A percentile compares a stretch with the other conserved stretches of the same genome.
Conservation (phyloP, 345 rosid genomes). For the Populus pruinosa region DNA sequence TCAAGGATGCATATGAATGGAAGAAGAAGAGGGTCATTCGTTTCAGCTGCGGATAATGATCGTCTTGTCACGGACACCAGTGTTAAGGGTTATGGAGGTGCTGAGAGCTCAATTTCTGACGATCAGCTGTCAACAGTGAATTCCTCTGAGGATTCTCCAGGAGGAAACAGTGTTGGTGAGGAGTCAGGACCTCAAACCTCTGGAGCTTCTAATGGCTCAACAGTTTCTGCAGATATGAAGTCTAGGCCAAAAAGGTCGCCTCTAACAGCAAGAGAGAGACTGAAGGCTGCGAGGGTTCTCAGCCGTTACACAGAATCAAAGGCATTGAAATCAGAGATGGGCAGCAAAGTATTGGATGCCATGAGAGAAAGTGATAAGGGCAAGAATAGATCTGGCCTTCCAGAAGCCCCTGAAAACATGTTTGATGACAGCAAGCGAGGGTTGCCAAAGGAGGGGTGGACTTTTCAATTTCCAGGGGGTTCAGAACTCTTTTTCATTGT, state of each 20-base stretch:
- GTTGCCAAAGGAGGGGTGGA: slow-evolving; percentile 66
- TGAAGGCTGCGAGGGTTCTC: slow-evolving; percentile 83
- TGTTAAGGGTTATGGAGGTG: slow-evolving; percentile 23
- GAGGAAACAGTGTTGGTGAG: slow-evolving; percentile 8
- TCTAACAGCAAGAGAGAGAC: slow-evolving; percentile 78
- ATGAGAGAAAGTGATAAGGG: slow-evolving; percentile 69
- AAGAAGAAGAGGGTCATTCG: slow-evolving; percentile 29
- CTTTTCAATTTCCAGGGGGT: slow-evolving; percentile 76
- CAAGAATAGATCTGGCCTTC: slow-evolving; percentile 68
- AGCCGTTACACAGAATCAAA: slow-evolving; percentile 56
- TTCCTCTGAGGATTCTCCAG: slow-evolving; percentile 17
- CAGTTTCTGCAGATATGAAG: slow-evolving; percentile 22
- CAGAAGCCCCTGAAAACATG: slow-evolving; percentile 83
- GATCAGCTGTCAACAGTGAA: slow-evolving; percentile 15
- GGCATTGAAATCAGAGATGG: slow-evolving; percentile 53
- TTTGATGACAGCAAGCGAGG: slow-evolving; percentile 90
- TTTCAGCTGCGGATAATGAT: slow-evolving; percentile 42
- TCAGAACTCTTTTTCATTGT: slow-evolving; percentile 58
- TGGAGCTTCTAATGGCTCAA: slow-evolving; percentile 40
- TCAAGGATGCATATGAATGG: slow-evolving; percentile 17
- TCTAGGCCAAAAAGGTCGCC: slow-evolving; percentile 41
- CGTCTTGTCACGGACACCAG: slow-evolving; percentile 25
- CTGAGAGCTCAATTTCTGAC: slow-evolving; percentile 21
- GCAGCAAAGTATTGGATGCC: slow-evolving; percentile 71
- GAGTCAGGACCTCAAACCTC: slow-evolving; percentile 20